A percentile compares a stretch with the other conserved stretches of the same genome.
phyloP scores from a whole-genome alignment of 148 eudicot genomes.

The Arbutus unedo region DNA sequence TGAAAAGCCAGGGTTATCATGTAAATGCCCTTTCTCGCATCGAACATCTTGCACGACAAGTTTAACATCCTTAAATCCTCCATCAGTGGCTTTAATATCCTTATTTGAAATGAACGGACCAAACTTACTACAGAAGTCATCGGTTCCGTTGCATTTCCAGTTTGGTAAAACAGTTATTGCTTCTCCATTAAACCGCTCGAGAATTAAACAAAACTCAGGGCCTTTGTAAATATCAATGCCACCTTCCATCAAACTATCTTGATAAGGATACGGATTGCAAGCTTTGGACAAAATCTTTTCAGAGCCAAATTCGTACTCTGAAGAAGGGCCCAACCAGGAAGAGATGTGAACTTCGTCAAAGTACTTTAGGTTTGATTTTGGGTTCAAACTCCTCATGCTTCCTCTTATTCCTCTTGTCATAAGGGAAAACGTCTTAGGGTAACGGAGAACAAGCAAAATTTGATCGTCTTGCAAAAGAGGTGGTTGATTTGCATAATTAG shows the following conservation, averaged over 20 bases:
- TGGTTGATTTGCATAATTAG: conserved; percentile 43
- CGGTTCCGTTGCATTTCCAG: conserved; percentile 82
- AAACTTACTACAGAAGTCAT: conserved; percentile 68
- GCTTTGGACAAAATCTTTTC: conserved; percentile 50
- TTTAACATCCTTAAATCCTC: conserved; percentile 57
- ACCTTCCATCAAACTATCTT: conserved; percentile 35
- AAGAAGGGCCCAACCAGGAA: conserved; percentile 42
- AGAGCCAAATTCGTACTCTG: conserved; percentile 51
- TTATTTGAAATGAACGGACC: conserved; percentile 71
- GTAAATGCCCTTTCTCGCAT: conserved; percentile 36
- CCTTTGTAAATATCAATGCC: conserved; percentile 61
- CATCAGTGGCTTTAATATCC: conserved; percentile 62
- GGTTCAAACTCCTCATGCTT: conserved; percentile 66
- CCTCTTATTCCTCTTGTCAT: conserved; percentile 54
- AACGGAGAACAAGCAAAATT: conserved; percentile 56
- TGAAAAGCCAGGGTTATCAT: conserved; percentile 21
- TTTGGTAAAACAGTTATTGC: conserved; percentile 58
- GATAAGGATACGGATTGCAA: conserved; percentile 60
- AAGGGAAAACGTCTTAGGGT: conserved; percentile 56
- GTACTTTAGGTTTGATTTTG: conserved; percentile 52
- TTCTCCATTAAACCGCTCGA: conserved; percentile 40
- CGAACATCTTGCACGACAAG: conserved; percentile 61
- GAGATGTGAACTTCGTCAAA: conserved; percentile 65
- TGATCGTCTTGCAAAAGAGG: conserved; percentile 73
- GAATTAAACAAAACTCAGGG: conserved; percentile 52